Percentiles rank a stretch among this genome's conserved stretches.
These are phyloP conservation scores for Selaginella tamariscina DNA, from an alignment of 75 land plant species.

Conservation along the genomic window DNA sequence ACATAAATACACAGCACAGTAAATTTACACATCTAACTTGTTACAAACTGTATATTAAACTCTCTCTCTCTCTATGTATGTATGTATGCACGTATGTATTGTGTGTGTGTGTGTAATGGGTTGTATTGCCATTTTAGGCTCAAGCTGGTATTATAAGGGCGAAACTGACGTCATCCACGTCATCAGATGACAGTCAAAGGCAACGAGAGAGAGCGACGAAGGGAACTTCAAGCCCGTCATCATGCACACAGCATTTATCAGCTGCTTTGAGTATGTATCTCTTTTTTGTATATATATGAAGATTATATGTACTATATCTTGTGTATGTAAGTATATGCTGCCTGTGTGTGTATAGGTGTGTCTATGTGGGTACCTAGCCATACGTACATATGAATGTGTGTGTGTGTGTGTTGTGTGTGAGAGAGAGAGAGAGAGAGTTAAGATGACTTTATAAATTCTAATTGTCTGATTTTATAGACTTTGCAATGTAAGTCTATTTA, in stretches of 20 bases:
- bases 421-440: no score
- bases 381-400: background rate
- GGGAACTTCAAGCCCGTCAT: slow-evolving; percentile 11
- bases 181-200: background rate
- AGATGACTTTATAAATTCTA: no score
- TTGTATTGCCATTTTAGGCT: background rate
- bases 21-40: no score
- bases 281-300: background rate
- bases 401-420: no score
- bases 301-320: background rate
- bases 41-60: no score
- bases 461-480: no score
- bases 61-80: background rate
- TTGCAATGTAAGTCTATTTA: no score
- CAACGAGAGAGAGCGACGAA: background rate
- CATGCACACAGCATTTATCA: background rate
- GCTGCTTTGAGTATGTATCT: background rate
- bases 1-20: no score
- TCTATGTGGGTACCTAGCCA: background rate
- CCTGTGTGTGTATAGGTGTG: background rate
- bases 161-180: background rate
- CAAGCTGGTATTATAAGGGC: slow-evolving; percentile 8
- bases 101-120: background rate
- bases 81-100: background rate
- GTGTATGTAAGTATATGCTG: no score